Conservation (phyloP, 1,284 basidiomycete species). For the Gymnopus androsaceus region DNA sequence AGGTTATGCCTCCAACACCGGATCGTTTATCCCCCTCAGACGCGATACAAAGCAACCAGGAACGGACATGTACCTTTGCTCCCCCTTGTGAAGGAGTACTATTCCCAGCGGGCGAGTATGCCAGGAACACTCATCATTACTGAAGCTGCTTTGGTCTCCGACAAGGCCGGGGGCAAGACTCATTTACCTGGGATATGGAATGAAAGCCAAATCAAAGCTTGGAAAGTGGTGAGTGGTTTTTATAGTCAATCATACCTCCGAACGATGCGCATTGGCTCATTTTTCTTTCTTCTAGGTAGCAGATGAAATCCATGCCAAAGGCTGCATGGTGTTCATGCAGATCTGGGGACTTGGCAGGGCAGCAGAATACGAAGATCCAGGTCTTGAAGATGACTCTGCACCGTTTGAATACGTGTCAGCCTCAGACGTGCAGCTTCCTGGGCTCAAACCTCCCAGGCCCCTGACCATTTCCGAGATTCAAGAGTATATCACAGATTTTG, state of each 20-base stretch:
- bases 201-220: slow-evolving; percentile 41
- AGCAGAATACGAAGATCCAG: slow-evolving; percentile 26
- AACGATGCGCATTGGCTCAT: neutral
- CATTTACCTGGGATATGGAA: slow-evolving; percentile 43
- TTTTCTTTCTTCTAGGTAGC: slow-evolving; percentile 23
- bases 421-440: slow-evolving; percentile 40
- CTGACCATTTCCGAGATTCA: slow-evolving; percentile 39
- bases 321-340: slow-evolving; percentile 45
- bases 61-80: slow-evolving; percentile 18
- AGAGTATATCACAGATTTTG: slow-evolving; percentile 36
- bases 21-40: slow-evolving; percentile 51
- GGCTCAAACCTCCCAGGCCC: slow-evolving; percentile 29
- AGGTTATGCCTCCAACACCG: slow-evolving; percentile 41
- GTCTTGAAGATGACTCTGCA: neutral
- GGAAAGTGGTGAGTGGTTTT: slow-evolving; percentile 38
- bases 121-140: slow-evolving; percentile 47
- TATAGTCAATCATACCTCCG: neutral
- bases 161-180: slow-evolving; percentile 35
- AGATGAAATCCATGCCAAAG: slow-evolving; percentile 37
- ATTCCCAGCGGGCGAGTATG: slow-evolving; percentile 41
- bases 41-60: slow-evolving; percentile 22
- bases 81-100: slow-evolving; percentile 40
- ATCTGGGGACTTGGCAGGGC: slow-evolving; percentile 49
- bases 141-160: slow-evolving; percentile 43
- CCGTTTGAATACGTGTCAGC: slow-evolving; percentile 35